Conservation (phyloP, 768 basidiomycete genomes). For the Trametes villosa region DNA sequence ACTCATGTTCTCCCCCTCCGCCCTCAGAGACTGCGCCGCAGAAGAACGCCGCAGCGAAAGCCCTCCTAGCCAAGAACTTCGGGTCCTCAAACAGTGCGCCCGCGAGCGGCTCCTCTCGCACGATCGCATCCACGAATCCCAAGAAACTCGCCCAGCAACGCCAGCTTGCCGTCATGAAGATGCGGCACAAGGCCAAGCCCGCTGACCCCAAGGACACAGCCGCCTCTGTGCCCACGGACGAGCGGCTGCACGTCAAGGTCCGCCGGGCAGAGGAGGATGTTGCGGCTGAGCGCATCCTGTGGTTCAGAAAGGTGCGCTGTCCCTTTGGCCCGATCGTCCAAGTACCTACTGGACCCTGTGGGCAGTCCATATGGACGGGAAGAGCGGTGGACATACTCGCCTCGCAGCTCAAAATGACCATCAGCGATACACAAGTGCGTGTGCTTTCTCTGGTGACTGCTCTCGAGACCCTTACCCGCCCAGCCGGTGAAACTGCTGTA, state of each 20-base stretch:
- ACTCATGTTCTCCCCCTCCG: conserved; percentile 49
- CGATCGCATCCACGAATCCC: conserved; percentile 44
- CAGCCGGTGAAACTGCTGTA: conserved; percentile 50
- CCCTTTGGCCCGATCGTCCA: background rate
- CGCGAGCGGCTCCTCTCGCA: background rate
- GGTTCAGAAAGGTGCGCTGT: conserved; percentile 69
- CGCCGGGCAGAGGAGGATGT: conserved; percentile 34
- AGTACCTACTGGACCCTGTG: background rate
- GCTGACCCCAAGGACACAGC: conserved; percentile 61
- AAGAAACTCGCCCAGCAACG: conserved; percentile 56
- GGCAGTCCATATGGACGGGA: conserved; percentile 59
- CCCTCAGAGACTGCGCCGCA: conserved; percentile 19
- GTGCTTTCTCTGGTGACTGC: too few relatives aligned
- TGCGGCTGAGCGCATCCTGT: conserved; percentile 53
- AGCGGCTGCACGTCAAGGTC: conserved; percentile 64
- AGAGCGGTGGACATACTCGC: conserved; percentile 63
- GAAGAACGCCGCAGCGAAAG: conserved; percentile 54
- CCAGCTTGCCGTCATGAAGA: conserved; percentile 70
- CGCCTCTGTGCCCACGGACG: conserved; percentile 50
- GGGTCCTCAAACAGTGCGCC: conserved; percentile 31
- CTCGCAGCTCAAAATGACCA: conserved; percentile 40
- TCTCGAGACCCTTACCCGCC: background rate
- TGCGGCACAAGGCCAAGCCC: conserved; percentile 71
- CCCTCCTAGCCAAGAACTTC: conserved; percentile 59
- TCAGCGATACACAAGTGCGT: conserved; percentile 41